Conservation (phyloP, 768 basidiomycete species). For the Dentipellis sp. region DNA sequence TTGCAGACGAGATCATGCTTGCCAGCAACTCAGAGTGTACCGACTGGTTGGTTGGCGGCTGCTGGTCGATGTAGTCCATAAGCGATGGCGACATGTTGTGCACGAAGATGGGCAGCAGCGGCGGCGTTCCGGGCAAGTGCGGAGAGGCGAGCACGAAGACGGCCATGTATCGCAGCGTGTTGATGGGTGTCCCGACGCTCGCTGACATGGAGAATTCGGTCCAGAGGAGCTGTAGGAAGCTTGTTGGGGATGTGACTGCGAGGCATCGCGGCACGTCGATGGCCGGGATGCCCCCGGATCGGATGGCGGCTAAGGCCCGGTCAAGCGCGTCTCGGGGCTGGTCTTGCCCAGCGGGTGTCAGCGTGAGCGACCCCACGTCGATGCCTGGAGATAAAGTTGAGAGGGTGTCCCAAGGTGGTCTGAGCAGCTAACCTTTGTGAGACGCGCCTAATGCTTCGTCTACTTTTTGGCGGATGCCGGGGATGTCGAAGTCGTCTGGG, state of each 20-base stretch:
- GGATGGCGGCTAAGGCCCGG: slow-evolving; percentile 44
- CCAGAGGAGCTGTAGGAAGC: slow-evolving; percentile 66
- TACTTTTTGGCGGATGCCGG: slow-evolving; percentile 30
- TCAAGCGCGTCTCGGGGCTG: slow-evolving; percentile 51
- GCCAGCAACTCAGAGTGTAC: slow-evolving; percentile 55
- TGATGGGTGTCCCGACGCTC: slow-evolving; percentile 43
- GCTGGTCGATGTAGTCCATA: slow-evolving; percentile 43
- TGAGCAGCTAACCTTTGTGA: background rate
- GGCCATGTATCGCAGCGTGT: slow-evolving; percentile 53
- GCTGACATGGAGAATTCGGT: slow-evolving; percentile 46
- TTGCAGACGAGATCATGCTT: slow-evolving; percentile 52
- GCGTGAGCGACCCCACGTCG: background rate
- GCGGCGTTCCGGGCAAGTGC: slow-evolving; percentile 40
- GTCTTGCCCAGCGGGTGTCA: slow-evolving; percentile 29
- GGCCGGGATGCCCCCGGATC: slow-evolving; percentile 51
- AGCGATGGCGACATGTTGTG: slow-evolving; percentile 57
- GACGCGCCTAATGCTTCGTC: slow-evolving; percentile 31
- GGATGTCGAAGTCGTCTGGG: slow-evolving; percentile 24
- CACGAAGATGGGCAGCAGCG: slow-evolving; percentile 67
- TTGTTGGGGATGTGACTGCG: slow-evolving; percentile 43
- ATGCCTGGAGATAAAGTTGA: background rate
- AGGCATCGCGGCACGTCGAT: slow-evolving; percentile 63
- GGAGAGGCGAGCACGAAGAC: slow-evolving; percentile 64
- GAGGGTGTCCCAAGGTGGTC: background rate
- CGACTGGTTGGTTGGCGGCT: slow-evolving; percentile 42